These are phyloP conservation scores for Komagataella phaffii DNA, from an alignment of 805 yeast species.

Conservation along the genomic window DNA sequence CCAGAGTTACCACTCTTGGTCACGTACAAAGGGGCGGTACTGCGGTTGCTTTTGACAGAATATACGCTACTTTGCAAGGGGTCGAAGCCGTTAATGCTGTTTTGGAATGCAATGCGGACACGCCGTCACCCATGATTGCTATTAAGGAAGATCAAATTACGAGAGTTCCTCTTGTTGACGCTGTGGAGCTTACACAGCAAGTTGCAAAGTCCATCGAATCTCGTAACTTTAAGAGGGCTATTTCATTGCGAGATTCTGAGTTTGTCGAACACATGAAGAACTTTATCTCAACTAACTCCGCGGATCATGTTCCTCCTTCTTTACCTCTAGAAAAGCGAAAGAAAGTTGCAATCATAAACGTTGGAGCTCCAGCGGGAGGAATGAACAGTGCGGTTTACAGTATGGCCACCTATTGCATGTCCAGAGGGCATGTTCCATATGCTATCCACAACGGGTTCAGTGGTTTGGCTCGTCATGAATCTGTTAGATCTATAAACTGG, in stretches of 20 bases:
- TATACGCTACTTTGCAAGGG: conserved; percentile 90
- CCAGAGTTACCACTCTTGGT: conserved; percentile 90
- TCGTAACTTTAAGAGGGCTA: conserved; percentile 78
- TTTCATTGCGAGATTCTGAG: conserved; percentile 75
- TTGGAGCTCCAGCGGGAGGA: conserved; percentile 98
- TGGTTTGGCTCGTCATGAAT: conserved; percentile 83
- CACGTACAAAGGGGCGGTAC: conserved; percentile 99
- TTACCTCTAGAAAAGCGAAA: conserved; percentile 50
- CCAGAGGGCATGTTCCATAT: conserved; percentile 80
- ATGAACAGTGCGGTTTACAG: conserved; percentile 87
- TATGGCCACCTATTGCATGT: conserved; percentile 78
- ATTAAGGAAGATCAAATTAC: conserved; percentile 77
- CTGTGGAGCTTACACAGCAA: conserved; percentile 75
- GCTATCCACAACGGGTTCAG: conserved; percentile 91
- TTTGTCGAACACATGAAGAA: conserved; percentile 71
- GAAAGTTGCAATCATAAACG: conserved; percentile 75
- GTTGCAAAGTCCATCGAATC: conserved; percentile 79
- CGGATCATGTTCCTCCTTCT: conserved; percentile 47
- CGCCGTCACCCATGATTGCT: conserved; percentile 93
- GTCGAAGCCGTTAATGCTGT: conserved; percentile 95
- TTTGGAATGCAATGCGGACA: conserved; percentile 71
- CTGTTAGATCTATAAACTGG: conserved; percentile 68
- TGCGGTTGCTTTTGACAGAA: conserved; percentile 90
- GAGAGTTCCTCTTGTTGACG: conserved; percentile 77
- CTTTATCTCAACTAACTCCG: conserved; percentile 55